These are phyloP conservation scores for Fomitiporia mediterranea DNA, from an alignment of 1,284 basidiomycete genomes.

Conservation along the genomic window DNA sequence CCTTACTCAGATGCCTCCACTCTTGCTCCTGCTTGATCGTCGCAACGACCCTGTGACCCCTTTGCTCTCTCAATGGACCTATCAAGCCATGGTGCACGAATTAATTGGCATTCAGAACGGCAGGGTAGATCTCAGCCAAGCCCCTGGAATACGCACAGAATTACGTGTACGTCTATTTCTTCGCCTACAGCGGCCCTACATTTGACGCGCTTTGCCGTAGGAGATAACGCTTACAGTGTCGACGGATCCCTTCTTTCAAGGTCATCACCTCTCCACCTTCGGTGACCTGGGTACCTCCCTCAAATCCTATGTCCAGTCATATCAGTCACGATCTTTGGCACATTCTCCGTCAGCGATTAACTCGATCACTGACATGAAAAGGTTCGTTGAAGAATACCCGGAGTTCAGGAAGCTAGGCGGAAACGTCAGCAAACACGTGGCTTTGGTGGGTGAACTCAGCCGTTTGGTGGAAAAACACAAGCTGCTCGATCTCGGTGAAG, in stretches of 20 bases:
- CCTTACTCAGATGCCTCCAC: slow-evolving; percentile 66
- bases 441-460: slow-evolving; percentile 93
- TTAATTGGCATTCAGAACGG: slow-evolving; percentile 93
- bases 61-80: slow-evolving; percentile 98
- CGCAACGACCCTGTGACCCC: slow-evolving; percentile 98
- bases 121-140: slow-evolving; percentile 78
- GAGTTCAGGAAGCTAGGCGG: slow-evolving; percentile 95
- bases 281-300: slow-evolving; percentile 94
- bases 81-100: slow-evolving; percentile 99
- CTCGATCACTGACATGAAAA: slow-evolving; percentile 96
- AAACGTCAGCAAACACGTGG: slow-evolving; percentile 98
- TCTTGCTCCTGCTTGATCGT: slow-evolving; percentile 81
- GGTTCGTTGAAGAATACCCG: slow-evolving; percentile 97
- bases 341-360: slow-evolving; percentile 83
- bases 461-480: slow-evolving; percentile 84
- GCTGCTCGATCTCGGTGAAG: slow-evolving; percentile 86
- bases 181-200: background rate
- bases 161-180: slow-evolving; percentile 58
- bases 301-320: slow-evolving; percentile 92
- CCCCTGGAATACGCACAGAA: slow-evolving; percentile 87
- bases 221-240: slow-evolving; percentile 92
- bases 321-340: slow-evolving; percentile 81
- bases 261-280: slow-evolving; percentile 90
- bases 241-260: slow-evolving; percentile 93
- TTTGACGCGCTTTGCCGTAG: slow-evolving; percentile 35